Conservation (phyloP, 73 alveolate species). For the Paramecium bursaria region DNA sequence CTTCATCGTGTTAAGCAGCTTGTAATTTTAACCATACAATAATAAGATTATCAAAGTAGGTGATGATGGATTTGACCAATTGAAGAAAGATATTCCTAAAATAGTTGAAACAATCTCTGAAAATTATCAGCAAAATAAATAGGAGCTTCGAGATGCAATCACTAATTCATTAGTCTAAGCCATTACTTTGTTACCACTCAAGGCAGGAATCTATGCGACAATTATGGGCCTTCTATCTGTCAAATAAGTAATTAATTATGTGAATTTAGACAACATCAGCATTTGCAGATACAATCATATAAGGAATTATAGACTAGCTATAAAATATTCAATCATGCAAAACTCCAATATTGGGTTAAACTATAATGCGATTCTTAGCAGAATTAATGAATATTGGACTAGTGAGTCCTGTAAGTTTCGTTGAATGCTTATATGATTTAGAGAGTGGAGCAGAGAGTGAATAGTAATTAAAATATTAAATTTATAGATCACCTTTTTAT, state of each 20-base stretch:
- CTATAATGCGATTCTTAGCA: constrained; percentile 10
- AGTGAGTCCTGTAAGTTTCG: constrained; percentile 43
- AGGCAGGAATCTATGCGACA: constrained; percentile 57
- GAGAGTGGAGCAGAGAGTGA: constrained; percentile 54
- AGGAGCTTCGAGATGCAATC: constrained; percentile 27
- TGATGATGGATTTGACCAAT: constrained; percentile 51
- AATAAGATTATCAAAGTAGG: constrained; percentile 31
- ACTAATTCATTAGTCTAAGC: constrained; percentile 32
- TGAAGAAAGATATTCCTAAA: constrained; percentile 24
- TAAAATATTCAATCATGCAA: constrained; percentile 1
- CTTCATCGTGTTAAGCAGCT: constrained; percentile 8
- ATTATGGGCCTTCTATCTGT: constrained; percentile 5
- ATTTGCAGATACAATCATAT: constrained; percentile 22
- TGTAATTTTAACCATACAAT: background rate
- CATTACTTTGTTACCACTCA: constrained; percentile 25
- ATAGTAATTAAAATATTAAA: no score
- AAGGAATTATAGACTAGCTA: constrained; percentile 1
- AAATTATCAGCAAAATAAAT: constrained; percentile 22
- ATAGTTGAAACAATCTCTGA: constrained; percentile 30
- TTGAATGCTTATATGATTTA: constrained; percentile 43
- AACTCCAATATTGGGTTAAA: constrained; percentile 47
- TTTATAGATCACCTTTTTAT: constrained; percentile 29
- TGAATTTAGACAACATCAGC: constrained; percentile 33
- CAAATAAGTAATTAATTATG: constrained; percentile 28
- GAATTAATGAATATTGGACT: constrained; percentile 52